A percentile compares a stretch with the other conserved stretches of the same genome.
Conservation (phyloP, 1,139 yeast genomes). For the Debaryomycetaceae sp. region DNA sequence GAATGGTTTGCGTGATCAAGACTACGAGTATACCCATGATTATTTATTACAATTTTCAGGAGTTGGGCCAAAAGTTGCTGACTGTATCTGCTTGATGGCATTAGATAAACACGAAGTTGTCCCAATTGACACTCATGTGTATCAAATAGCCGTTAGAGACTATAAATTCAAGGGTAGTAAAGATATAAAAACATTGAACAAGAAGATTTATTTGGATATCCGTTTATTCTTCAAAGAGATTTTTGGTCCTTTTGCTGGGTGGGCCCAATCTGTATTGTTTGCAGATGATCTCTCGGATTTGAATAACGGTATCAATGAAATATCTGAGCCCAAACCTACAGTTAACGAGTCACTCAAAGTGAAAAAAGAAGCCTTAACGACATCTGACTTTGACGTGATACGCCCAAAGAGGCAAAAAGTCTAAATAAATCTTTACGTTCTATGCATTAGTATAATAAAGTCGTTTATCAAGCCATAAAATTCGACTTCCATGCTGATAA, state of each 20-base stretch:
- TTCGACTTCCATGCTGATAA: too few species aligned
- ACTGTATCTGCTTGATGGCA: conserved; percentile 86
- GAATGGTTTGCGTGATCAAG: conserved; percentile 33
- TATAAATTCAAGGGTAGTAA: conserved; percentile 57
- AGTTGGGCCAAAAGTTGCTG: conserved; percentile 98
- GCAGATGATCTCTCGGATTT: conserved; percentile 74
- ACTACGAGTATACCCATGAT: conserved; percentile 60
- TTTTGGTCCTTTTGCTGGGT: conserved; percentile 94
- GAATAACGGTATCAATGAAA: conserved; percentile 52
- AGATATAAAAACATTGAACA: conserved; percentile 49
- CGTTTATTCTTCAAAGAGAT: conserved; percentile 57
- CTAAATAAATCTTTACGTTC: too few species aligned
- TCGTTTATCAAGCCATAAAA: too few species aligned
- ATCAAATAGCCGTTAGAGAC: conserved; percentile 83
- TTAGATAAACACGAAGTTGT: conserved; percentile 84
- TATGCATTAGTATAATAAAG: too few species aligned
- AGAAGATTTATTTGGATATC: conserved; percentile 59
- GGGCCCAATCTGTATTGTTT: conserved; percentile 95
- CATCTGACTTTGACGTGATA: neutral
- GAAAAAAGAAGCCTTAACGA: too few species aligned
- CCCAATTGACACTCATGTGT: conserved; percentile 97
- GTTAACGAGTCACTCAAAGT: neutral
- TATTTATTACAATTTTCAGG: conserved; percentile 71
- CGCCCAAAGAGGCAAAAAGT: neutral
- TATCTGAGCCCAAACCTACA: neutral